Conservation (phyloP, 345 rosid species). For the Hypericum androsaemum region DNA sequence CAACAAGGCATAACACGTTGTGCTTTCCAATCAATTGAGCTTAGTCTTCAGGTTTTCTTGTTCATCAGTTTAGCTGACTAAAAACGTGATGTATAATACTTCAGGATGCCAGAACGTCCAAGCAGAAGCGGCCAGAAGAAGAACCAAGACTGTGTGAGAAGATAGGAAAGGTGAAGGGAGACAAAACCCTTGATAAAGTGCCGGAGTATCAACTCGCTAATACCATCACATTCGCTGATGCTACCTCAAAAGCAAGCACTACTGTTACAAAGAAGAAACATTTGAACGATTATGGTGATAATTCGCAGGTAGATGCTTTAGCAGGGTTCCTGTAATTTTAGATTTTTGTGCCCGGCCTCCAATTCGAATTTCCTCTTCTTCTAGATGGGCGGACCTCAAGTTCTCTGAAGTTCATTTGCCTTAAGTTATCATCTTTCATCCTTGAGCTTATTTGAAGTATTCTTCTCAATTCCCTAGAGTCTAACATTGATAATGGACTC, state of each 20-base stretch:
- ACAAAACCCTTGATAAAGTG: slow-evolving; percentile 15
- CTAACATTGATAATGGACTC: not conserved
- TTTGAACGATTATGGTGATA: slow-evolving; percentile 23
- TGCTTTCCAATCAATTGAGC: not conserved
- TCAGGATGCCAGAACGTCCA: slow-evolving; percentile 33
- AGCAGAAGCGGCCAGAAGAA: slow-evolving; percentile 24
- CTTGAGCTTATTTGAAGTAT: too few species aligned
- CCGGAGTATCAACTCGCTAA: slow-evolving; percentile 21
- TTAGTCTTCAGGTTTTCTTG: not conserved
- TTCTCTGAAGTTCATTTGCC: too few species aligned
- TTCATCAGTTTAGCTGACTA: slow-evolving; percentile 8
- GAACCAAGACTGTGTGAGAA: slow-evolving; percentile 24
- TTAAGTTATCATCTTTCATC: too few species aligned
- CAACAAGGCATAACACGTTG: slow-evolving; percentile 23
- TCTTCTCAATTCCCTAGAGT: too few species aligned
- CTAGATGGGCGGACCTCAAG: too few species aligned
- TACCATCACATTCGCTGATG: slow-evolving; percentile 20
- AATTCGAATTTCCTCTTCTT: too few species aligned
- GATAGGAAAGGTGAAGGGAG: slow-evolving; percentile 19
- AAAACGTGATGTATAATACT: slow-evolving; percentile 1
- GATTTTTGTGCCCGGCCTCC: too few species aligned
- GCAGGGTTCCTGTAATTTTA: too few species aligned
- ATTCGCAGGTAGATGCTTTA: slow-evolving; percentile 39
- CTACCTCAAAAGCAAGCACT: slow-evolving; percentile 21
- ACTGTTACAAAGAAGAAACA: slow-evolving; percentile 8